Conservation (phyloP, 805 yeast species). For the Pichia deserticola region DNA sequence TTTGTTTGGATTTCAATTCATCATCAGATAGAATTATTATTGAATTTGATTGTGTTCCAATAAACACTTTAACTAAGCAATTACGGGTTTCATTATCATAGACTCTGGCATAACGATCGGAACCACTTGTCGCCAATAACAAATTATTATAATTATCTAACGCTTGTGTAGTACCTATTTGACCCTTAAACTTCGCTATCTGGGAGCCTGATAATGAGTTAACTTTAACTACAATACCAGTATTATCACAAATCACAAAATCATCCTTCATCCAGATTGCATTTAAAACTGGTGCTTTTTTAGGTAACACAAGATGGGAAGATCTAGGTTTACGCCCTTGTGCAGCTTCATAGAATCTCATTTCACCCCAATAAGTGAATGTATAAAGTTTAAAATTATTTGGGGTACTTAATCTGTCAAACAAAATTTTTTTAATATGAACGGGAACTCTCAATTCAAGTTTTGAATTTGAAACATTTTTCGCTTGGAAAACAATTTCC, state of each 20-base stretch:
- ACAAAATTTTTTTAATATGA: constrained; percentile 58
- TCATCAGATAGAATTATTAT: constrained; percentile 45
- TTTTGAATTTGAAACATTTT: constrained; percentile 75
- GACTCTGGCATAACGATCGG: constrained; percentile 80
- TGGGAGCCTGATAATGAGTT: constrained; percentile 44
- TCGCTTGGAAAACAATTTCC: constrained; percentile 53
- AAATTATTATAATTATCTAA: constrained; percentile 25
- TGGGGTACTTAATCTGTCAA: constrained; percentile 30
- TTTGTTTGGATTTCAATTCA: constrained; percentile 19
- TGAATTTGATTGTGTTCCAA: constrained; percentile 62
- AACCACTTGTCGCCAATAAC: constrained; percentile 68
- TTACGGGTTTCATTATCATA: constrained; percentile 56
- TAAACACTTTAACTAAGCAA: constrained; percentile 60
- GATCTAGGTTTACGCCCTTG: constrained; percentile 64
- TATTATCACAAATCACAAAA: constrained; percentile 67
- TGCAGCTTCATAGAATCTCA: constrained; percentile 64
- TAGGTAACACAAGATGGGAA: constrained; percentile 31
- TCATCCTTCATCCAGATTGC: constrained; percentile 28
- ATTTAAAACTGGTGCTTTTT: constrained; percentile 16
- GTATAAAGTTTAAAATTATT: constrained; percentile 49
- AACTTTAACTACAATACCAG: constrained; percentile 53
- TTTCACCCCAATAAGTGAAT: constrained; percentile 67
- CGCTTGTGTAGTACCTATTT: constrained; percentile 62
- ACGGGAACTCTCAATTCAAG: constrained; percentile 78
- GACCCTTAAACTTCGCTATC: constrained; percentile 68